These are phyloP conservation scores for Skeletonema costatum DNA, from an alignment of 108 stramenopile genomes.

Conservation along the genomic window DNA sequence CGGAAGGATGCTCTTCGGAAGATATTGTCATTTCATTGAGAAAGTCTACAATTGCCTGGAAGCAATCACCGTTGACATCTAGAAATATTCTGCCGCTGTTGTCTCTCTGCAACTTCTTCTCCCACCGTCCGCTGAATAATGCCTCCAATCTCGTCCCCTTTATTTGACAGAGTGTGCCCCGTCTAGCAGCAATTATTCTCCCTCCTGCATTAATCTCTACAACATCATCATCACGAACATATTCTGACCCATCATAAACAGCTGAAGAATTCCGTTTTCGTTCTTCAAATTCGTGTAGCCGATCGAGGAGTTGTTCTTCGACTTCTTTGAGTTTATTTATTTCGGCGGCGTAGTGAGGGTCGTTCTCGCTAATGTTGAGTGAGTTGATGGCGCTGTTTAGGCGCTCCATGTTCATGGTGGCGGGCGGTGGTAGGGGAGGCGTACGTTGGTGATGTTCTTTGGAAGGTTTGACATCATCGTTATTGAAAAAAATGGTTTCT, in stretches of 20 bases:
- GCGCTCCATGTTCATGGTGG: not conserved
- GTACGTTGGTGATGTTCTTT: not conserved
- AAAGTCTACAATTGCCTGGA: conserved; percentile 19
- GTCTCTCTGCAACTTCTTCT: conserved; percentile 14
- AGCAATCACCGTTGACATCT: conserved; percentile 5
- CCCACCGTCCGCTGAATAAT: conserved; percentile 32
- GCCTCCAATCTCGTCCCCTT: conserved; percentile 30
- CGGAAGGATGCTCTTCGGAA: conserved; percentile 1
- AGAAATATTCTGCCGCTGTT: conserved; percentile 18
- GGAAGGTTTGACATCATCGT: not conserved
- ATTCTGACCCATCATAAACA: not conserved
- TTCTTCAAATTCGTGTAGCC: conserved; percentile 7
- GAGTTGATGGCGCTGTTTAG: not conserved
- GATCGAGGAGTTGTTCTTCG: conserved; percentile 8
- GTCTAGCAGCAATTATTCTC: conserved; percentile 6
- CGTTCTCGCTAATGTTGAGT: not conserved
- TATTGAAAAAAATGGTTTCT: too few relatives aligned
- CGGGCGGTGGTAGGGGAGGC: not conserved
- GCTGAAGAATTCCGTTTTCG: conserved; percentile 7
- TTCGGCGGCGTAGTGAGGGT: not conserved
- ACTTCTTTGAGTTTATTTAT: not conserved
- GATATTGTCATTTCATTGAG: conserved; percentile 22
- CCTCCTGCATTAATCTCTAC: conserved; percentile 20
- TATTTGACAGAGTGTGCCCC: conserved; percentile 11
- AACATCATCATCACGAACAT: conserved; percentile 17